These are phyloP conservation scores for Trichophyton benhamiae DNA, from an alignment of 2,329 filamentous ascomycete genomes.

Conservation along the genomic window DNA sequence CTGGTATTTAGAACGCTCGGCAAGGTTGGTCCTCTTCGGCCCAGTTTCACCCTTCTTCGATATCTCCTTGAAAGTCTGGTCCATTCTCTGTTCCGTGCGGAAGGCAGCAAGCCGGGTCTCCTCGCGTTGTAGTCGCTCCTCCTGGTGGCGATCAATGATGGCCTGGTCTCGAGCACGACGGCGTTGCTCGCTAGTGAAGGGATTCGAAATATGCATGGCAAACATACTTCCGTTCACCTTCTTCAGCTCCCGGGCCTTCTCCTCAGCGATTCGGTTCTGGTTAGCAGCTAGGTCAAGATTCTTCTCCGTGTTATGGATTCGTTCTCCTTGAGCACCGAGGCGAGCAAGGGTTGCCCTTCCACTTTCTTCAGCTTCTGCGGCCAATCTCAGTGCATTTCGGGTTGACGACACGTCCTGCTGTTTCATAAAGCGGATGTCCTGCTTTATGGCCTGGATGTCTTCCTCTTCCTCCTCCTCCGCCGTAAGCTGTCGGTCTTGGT, in stretches of 20 bases:
- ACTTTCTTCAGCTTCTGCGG: conserved; percentile 56
- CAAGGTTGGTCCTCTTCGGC: conserved; percentile 41
- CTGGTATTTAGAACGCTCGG: conserved; percentile 59
- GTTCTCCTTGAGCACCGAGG: conserved; percentile 66
- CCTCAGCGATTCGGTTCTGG: conserved; percentile 63
- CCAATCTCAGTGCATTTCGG: conserved; percentile 55
- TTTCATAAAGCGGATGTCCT: conserved; percentile 64
- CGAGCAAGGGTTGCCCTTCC: conserved; percentile 60
- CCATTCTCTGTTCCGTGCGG: conserved; percentile 44
- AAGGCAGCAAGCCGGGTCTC: conserved; percentile 45
- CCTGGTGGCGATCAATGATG: conserved; percentile 52
- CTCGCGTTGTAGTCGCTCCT: conserved; percentile 45
- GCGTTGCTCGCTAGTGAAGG: conserved; percentile 59
- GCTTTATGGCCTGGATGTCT: conserved; percentile 58
- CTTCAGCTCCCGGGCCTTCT: conserved; percentile 71
- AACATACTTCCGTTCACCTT: conserved; percentile 86
- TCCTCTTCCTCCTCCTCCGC: conserved; percentile 68
- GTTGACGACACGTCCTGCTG: conserved; percentile 63
- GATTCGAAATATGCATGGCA: conserved; percentile 63
- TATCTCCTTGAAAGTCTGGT: conserved; percentile 53
- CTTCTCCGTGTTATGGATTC: conserved; percentile 68
- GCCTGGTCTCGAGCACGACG: conserved; percentile 53
- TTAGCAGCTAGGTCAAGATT: conserved; percentile 70
- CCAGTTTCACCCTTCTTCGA: conserved; percentile 42
- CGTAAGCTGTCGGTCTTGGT: conserved; percentile 57